Evolutionary conservation across 1,284 basidiomycete species (phyloP).

Genomic region (Austroboletus novae-zelandiae): DNA sequence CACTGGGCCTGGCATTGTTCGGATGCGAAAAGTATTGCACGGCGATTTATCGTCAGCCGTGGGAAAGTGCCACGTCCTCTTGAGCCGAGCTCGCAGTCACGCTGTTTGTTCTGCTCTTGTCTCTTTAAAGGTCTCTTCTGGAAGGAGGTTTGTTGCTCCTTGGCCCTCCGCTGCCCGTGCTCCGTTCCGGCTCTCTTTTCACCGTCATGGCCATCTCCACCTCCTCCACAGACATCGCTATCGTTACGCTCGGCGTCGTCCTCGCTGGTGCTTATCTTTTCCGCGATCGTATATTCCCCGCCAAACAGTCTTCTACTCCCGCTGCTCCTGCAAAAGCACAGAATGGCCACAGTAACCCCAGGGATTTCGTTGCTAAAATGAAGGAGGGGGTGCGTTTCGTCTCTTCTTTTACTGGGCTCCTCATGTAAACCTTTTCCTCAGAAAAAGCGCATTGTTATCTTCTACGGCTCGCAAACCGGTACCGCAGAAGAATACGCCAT

Average conservation of each 20-base stretch:
- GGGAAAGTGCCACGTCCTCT: constrained; percentile 29
- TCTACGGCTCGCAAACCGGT: constrained; percentile 96
- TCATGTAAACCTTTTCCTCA: constrained; percentile 33
- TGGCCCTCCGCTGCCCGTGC: background rate
- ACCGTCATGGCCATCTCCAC: constrained; percentile 36
- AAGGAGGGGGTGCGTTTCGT: constrained; percentile 68
- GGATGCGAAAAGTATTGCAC: too few species aligned
- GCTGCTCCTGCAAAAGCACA: constrained; percentile 43
- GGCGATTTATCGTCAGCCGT: constrained; percentile 8
- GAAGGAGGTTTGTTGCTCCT: background rate
- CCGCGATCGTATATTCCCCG: constrained; percentile 69
- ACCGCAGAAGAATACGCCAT: constrained; percentile 96
- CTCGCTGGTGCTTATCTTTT: constrained; percentile 77
- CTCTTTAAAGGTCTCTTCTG: constrained; percentile 5
- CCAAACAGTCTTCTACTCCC: constrained; percentile 56
- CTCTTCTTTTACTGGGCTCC: background rate
- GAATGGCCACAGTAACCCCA: constrained; percentile 75
- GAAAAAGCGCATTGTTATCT: constrained; percentile 95
- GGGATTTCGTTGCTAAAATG: constrained; percentile 91
- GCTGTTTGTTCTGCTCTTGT: constrained; percentile 17
- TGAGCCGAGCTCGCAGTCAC: background rate
- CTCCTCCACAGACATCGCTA: constrained; percentile 57
- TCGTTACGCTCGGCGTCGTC: constrained; percentile 68
- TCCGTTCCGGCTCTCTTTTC: background rate
- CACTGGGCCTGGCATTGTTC: too few species aligned